Percentiles rank a stretch among this genome's conserved stretches.
Evolutionary conservation across 2,329 filamentous ascomycete genomes (phyloP).

Genomic region (Ilyonectria robusta): DNA sequence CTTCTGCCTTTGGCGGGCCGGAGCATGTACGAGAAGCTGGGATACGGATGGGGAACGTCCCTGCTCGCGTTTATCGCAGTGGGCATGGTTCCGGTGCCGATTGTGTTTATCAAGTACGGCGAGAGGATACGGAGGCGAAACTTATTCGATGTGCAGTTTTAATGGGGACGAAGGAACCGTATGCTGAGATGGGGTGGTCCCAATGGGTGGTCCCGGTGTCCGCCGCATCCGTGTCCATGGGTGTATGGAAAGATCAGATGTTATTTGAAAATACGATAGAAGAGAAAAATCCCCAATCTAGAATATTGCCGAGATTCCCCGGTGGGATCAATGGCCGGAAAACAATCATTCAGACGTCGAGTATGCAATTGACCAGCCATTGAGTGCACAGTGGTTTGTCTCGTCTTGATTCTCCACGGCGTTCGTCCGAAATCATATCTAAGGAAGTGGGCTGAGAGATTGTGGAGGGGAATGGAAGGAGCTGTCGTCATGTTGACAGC

Average conservation of each 20-base stretch:
- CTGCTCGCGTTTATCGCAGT: slow-evolving; percentile 65
- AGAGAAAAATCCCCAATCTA: slow-evolving; percentile 16
- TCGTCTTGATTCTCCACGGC: background rate
- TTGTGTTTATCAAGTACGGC: slow-evolving; percentile 56
- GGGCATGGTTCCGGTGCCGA: slow-evolving; percentile 55
- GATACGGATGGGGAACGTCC: slow-evolving; percentile 64
- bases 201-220: background rate
- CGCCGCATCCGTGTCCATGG: slow-evolving; percentile 1
- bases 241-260: slow-evolving; percentile 16
- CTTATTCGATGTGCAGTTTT: slow-evolving; percentile 45
- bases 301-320: background rate
- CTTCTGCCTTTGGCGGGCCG: slow-evolving; percentile 72
- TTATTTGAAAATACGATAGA: slow-evolving; percentile 10
- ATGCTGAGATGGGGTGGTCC: slow-evolving; percentile 6
- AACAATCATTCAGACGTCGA: background rate
- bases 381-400: background rate
- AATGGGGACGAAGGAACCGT: slow-evolving; percentile 12
- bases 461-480: slow-evolving; percentile 13
- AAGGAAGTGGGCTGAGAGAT: slow-evolving; percentile 25
- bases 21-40: slow-evolving; percentile 54
- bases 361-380: slow-evolving; percentile 4
- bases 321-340: background rate
- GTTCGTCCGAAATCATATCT: slow-evolving; percentile 14
- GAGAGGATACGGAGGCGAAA: slow-evolving; percentile 53
- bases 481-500: slow-evolving; percentile 20